Evolutionary conservation across 805 yeast genomes (phyloP).

Genomic region (Sugiyamaella qingdaonensis): DNA sequence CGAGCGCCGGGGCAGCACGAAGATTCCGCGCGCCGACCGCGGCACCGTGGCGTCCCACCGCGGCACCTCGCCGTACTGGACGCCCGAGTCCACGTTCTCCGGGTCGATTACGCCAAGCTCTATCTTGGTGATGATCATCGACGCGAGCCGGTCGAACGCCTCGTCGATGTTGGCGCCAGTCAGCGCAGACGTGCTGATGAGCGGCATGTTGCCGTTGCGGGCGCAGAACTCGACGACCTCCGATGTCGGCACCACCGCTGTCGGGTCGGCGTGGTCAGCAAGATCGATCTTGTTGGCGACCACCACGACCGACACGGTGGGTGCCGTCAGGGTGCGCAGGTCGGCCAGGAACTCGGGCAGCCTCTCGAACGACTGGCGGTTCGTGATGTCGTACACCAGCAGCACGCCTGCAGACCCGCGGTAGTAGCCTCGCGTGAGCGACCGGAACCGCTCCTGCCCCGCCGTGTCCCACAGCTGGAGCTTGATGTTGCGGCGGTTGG

Average conservation of each 20-base stretch:
- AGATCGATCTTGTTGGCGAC: slow-evolving; percentile 91
- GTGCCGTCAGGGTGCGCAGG: slow-evolving; percentile 85
- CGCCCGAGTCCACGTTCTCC: slow-evolving; percentile 43
- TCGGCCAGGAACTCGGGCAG: slow-evolving; percentile 88
- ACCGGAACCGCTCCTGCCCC: slow-evolving; percentile 93
- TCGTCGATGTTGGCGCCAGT: slow-evolving; percentile 41
- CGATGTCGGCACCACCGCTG: slow-evolving; percentile 30
- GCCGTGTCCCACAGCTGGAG: slow-evolving; percentile 86
- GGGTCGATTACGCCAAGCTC: slow-evolving; percentile 48
- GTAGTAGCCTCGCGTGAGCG: slow-evolving; percentile 89
- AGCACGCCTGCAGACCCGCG: slow-evolving; percentile 95
- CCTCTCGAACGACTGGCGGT: slow-evolving; percentile 77
- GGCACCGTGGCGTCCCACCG: slow-evolving; percentile 32
- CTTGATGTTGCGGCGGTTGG: not conserved
- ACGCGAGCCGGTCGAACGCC: slow-evolving; percentile 39
- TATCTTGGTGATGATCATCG: slow-evolving; percentile 42
- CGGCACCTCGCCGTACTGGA: slow-evolving; percentile 48
- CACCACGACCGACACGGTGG: slow-evolving; percentile 82
- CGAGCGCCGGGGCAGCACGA: not conserved
- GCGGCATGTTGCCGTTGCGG: slow-evolving; percentile 35
- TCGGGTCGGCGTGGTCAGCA: slow-evolving; percentile 36
- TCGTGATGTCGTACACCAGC: slow-evolving; percentile 84
- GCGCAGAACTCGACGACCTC: slow-evolving; percentile 36
- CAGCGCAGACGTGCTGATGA: slow-evolving; percentile 40
- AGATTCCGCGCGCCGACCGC: not conserved